These are phyloP conservation scores for Nicotiana paniculata DNA, from an alignment of 257 asterid genomes.

Conservation along the genomic window DNA sequence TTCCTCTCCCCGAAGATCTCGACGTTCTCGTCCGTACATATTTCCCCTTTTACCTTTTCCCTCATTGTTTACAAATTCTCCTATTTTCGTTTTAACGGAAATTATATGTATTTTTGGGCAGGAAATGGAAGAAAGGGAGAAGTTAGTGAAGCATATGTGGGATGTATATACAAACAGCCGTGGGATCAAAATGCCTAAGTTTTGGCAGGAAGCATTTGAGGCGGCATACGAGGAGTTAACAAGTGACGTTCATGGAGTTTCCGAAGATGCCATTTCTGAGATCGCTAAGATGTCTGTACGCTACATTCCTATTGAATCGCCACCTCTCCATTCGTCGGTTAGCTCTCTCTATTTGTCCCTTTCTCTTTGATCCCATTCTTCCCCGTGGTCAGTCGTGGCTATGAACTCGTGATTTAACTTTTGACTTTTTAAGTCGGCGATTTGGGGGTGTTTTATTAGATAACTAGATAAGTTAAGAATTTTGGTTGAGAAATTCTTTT, in stretches of 20 bases:
- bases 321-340: slow-evolving; percentile 60
- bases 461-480: too few relatives aligned
- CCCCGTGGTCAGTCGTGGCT: neutral
- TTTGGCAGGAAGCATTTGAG: slow-evolving; percentile 90
- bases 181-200: slow-evolving; percentile 56
- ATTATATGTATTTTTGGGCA: slow-evolving; percentile 18
- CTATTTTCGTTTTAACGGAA: neutral
- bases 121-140: slow-evolving; percentile 98
- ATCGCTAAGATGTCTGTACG: slow-evolving; percentile 80
- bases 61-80: neutral
- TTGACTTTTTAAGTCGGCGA: neutral
- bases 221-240: slow-evolving; percentile 86
- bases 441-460: neutral
- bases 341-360: slow-evolving; percentile 16
- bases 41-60: neutral
- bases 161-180: slow-evolving; percentile 70
- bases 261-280: slow-evolving; percentile 68
- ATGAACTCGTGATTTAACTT: neutral
- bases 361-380: neutral
- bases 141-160: slow-evolving; percentile 90
- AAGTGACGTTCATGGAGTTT: slow-evolving; percentile 53
- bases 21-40: slow-evolving; percentile 54
- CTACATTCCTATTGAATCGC: slow-evolving; percentile 43
- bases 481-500: too few relatives aligned
- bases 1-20: slow-evolving; percentile 39